Base-by-base conservation (phyloP, 441 rosid genomes). In the Pelargonium fulgidum region DNA sequence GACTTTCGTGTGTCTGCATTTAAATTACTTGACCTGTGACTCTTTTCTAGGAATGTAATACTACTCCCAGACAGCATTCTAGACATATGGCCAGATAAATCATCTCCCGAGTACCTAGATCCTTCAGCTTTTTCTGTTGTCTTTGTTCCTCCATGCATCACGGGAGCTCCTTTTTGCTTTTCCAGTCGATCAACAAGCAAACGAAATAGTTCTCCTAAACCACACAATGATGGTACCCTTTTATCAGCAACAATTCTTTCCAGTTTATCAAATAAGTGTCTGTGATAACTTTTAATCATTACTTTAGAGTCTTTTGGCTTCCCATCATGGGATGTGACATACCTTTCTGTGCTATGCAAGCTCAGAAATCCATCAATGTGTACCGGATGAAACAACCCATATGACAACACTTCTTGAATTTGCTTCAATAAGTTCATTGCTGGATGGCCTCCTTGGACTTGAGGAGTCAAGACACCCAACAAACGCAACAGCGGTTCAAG, bases 301-400 rank as follows among this genome's bases (percentile, higher is more conserved):
- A 74, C 77, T 78, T 79, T 87, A 61, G 76, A 73, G 75, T 73
- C 81, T 58, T 81, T 76, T 8, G 74, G 71, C 68, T 82, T 67
- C 11, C 71, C 88, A 70, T 78, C 85, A 64, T 36, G 19, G 24
- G 71, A 73, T 73, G 77, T 71, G 47, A 77, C 79, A 85, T 87
- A 87, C 81, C 79, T 92, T 67, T 83, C 85, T 24, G 75, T 45
- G 78, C 82, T 80, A 4, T 70, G 80, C 76, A 92, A 83, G 76
- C 81, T 81, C 70, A 92, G 71, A 76, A 90, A 92, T 65, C 96
- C 99, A 81, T 90, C 96, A 62, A 90, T 72, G 65, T 95, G 97
- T 33, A 76, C 73, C 42, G 94, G 83, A 79, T 95, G 93, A 75
- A 90, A 92, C 73, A 92, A 62, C 68, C 91, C 98, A 26, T 84